phyloP scores from a whole-genome alignment of 2,329 filamentous ascomycete species.

The Aspergillus felis region DNA sequence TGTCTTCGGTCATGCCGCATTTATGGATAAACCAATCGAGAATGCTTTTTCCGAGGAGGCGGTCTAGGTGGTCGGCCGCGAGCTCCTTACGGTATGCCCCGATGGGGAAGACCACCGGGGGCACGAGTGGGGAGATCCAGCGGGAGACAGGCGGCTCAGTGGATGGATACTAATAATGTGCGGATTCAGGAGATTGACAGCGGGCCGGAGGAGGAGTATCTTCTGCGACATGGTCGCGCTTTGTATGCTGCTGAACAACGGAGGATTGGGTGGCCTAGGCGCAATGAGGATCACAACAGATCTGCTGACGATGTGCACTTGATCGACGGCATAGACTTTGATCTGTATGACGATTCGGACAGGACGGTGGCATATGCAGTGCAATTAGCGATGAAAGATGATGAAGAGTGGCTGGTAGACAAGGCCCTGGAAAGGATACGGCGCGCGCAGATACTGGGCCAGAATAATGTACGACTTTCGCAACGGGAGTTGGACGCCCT shows the following conservation, averaged over 20 bases:
- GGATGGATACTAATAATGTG: constrained; percentile 45
- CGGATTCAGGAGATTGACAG: constrained; percentile 39
- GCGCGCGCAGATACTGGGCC: constrained; percentile 70
- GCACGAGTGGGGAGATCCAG: constrained; percentile 64
- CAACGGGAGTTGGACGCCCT: constrained; percentile 77
- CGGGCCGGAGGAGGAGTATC: constrained; percentile 38
- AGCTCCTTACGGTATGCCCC: constrained; percentile 89
- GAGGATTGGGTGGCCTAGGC: constrained; percentile 34
- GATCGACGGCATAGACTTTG: constrained; percentile 47
- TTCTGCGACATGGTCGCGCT: constrained; percentile 20
- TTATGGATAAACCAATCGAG: constrained; percentile 99
- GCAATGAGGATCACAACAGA: constrained; percentile 40
- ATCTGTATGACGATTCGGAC: constrained; percentile 51
- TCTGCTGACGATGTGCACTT: constrained; percentile 46
- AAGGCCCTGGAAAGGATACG: constrained; percentile 76
- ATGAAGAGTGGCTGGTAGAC: constrained; percentile 72
- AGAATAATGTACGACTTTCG: constrained; percentile 73
- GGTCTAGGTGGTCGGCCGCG: constrained; percentile 99
- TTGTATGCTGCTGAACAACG: constrained; percentile 15
- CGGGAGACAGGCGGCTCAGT: constrained; percentile 51
- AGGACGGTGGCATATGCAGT: constrained; percentile 44
- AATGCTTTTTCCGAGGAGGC: constrained; percentile 99
- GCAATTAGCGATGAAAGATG: constrained; percentile 57
- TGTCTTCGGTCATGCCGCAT: constrained; percentile 88
- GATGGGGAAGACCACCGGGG: constrained; percentile 99